Percentiles rank a stretch among this genome's conserved stretches.
Evolutionary conservation across 2,329 filamentous ascomycete species (phyloP).

Genomic region (Drechslerella coelobrocha): DNA sequence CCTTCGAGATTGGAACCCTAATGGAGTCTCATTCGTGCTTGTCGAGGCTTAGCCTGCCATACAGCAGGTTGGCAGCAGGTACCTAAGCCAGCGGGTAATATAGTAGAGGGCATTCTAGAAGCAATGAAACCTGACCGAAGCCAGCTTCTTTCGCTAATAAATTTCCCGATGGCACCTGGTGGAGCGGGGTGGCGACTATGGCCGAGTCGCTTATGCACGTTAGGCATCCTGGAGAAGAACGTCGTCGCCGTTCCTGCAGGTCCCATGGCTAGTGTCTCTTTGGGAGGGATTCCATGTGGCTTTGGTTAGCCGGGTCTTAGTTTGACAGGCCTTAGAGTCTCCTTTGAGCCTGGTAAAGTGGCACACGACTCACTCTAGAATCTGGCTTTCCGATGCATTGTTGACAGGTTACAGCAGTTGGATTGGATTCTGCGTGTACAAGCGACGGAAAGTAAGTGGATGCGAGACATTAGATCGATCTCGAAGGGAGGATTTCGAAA

Average conservation of each 20-base stretch:
- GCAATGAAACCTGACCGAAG: slow-evolving; percentile 29
- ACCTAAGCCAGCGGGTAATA: slow-evolving; percentile 3
- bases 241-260: slow-evolving; percentile 43
- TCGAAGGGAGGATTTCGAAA: slow-evolving; percentile 18
- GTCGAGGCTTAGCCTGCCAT: slow-evolving; percentile 11
- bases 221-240: slow-evolving; percentile 24
- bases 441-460: slow-evolving; percentile 47
- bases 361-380: slow-evolving; percentile 35
- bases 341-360: slow-evolving; percentile 36
- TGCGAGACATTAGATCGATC: slow-evolving; percentile 33
- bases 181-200: not conserved
- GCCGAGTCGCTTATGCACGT: not conserved
- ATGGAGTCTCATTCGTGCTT: too few species aligned
- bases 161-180: slow-evolving; percentile 22
- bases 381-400: not conserved
- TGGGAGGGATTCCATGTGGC: slow-evolving; percentile 46
- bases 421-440: slow-evolving; percentile 14
- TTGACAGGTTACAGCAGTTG: slow-evolving; percentile 2
- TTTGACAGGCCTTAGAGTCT: slow-evolving; percentile 29
- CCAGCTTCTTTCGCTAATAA: slow-evolving; percentile 25
- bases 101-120: slow-evolving; percentile 21
- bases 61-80: not conserved
- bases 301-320: slow-evolving; percentile 34
- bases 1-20: slow-evolving; percentile 33
- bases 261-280: slow-evolving; percentile 24